These are phyloP conservation scores for Berkeleyomyces basicola DNA, from an alignment of 2,329 filamentous ascomycete species.

Conservation along the genomic window DNA sequence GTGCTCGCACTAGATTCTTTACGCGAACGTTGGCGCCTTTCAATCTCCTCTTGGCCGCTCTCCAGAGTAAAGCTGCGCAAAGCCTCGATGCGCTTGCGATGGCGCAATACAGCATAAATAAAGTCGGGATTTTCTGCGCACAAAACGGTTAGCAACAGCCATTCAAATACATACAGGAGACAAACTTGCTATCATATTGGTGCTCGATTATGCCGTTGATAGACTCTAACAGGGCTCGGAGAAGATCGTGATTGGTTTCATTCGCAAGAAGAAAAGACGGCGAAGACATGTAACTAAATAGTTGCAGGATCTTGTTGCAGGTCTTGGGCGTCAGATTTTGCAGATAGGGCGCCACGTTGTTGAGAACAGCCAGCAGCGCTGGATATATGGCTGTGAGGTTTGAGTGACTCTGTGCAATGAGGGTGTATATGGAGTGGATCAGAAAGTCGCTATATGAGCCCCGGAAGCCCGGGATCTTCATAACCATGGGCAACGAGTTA, in stretches of 20 bases:
- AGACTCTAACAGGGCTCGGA: slow-evolving; percentile 71
- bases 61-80: slow-evolving; percentile 79
- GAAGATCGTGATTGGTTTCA: slow-evolving; percentile 70
- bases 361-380: slow-evolving; percentile 77
- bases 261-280: slow-evolving; percentile 85
- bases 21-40: slow-evolving; percentile 53
- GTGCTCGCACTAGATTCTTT: slow-evolving; percentile 42
- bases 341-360: slow-evolving; percentile 77
- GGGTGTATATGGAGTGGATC: slow-evolving; percentile 81
- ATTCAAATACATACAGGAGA: background rate
- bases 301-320: slow-evolving; percentile 67
- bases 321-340: slow-evolving; percentile 59
- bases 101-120: slow-evolving; percentile 61
- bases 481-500: slow-evolving; percentile 66
- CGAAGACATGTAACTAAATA: slow-evolving; percentile 84
- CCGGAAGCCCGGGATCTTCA: slow-evolving; percentile 68
- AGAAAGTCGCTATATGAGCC: slow-evolving; percentile 90
- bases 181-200: slow-evolving; percentile 53
- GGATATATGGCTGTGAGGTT: slow-evolving; percentile 85
- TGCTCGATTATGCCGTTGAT: slow-evolving; percentile 85
- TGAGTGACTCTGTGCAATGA: slow-evolving; percentile 83
- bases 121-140: slow-evolving; percentile 59
- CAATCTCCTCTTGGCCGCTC: slow-evolving; percentile 79
- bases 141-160: background rate
- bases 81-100: slow-evolving; percentile 69